phyloP scores from a whole-genome alignment of 2,329 filamentous ascomycete species.

The Ophidiomyces ophidiicola region DNA sequence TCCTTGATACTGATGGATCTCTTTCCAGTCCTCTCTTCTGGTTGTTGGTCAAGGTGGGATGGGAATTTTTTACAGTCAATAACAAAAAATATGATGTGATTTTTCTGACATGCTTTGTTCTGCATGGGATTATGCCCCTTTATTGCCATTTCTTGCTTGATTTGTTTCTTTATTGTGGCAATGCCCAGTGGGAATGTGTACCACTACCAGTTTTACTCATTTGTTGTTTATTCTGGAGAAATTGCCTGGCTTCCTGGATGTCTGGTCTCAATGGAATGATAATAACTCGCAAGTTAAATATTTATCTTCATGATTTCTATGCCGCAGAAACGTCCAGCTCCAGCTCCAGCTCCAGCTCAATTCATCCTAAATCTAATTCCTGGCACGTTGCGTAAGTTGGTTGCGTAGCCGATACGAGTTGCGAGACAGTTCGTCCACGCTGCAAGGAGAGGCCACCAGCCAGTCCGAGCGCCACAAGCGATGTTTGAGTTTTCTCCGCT shows the following conservation, averaged over 20 bases:
- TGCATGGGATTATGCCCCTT: conserved; percentile 17
- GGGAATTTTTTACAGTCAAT: conserved; percentile 7
- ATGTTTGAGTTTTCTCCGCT: too few relatives aligned
- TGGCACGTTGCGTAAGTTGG: too few relatives aligned
- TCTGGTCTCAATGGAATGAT: conserved; percentile 11
- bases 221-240: conserved; percentile 14
- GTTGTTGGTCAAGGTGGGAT: conserved; percentile 11
- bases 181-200: conserved; percentile 17
- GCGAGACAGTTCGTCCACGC: too few relatives aligned
- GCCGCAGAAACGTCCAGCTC: too few relatives aligned
- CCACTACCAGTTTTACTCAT: conserved; percentile 12
- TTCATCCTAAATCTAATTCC: too few relatives aligned
- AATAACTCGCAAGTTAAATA: conserved; percentile 3
- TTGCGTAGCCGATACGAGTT: too few relatives aligned
- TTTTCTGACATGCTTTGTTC: conserved; percentile 7
- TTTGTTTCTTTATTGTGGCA: conserved; percentile 18
- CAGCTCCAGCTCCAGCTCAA: too few relatives aligned
- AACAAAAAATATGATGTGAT: conserved; percentile 11
- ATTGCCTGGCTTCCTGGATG: conserved; percentile 11
- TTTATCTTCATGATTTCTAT: background rate
- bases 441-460: too few relatives aligned
- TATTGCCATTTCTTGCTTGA: conserved; percentile 14
- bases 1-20: conserved; percentile 3
- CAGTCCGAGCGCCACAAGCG: too few relatives aligned
- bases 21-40: conserved; percentile 4